Evolutionary conservation across 495 filamentous ascomycete genomes (phyloP), one percentile per base, ranked within the genome.

Genomic region (Neohortaea acidophila): DNA sequence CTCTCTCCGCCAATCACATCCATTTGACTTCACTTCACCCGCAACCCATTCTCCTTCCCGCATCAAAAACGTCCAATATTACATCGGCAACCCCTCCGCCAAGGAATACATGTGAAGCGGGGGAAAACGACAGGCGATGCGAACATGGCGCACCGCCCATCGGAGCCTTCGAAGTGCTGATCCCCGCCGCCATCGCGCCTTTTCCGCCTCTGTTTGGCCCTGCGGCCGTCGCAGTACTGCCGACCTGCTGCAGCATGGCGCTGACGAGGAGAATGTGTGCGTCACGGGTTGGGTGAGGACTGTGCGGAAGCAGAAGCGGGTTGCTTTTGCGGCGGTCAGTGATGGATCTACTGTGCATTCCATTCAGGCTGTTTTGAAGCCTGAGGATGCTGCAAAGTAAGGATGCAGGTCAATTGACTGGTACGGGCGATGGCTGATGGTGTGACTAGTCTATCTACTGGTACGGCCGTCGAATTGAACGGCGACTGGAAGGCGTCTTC

Each of bases 311-410:
- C 86, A 91, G 62, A 93, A 93, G 60, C 66, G 66, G 29, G 63
- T 74, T 43, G 73, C 76, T 11, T 97, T 97, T 61, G 81, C 84
- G 12, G 69, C 82, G 36, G 65, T 97, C 36, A 75, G 79, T 3
- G 89, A 97, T 66, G 89, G 89, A 23, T 92, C 91, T 11, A 83
- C 78, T 21, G 59, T 80, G 31, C 61, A 75, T 33, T 62, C 84
- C 30, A 51, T 96, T 29, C 91, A 97, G 62, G 87, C 77, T 21
- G 72, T 96, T 20, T 59, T 96, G 43, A 73, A 68, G 37, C 76
- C 79, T 41, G 64, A 73, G 37, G 75, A 83, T 52, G 78, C 83
- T 43, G 66, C 79, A 57, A 75, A 74, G 86, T 92, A 69, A 54
- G 79, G 4, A 28, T 12, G 24, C 19, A 15, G 14, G 4, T 34